Percentiles rank a stretch among this genome's conserved stretches.
These are phyloP conservation scores for Rhytidiadelphus loreus DNA, from an alignment of 225 moss, liverwort and hornwort species.

Conservation along the genomic window DNA sequence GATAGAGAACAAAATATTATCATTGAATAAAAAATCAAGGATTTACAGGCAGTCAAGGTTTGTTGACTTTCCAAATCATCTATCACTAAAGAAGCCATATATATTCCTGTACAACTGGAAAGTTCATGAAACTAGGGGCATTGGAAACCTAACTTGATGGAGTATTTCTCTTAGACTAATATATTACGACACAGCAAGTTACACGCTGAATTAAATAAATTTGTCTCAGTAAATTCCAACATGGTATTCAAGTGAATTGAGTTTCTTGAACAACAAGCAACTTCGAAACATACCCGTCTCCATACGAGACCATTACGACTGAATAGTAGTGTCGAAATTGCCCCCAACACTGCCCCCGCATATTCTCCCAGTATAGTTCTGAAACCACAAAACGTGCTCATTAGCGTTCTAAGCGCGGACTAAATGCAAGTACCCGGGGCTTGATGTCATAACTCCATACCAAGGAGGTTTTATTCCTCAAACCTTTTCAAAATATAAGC, in stretches of 20 bases:
- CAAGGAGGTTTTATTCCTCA: not conserved
- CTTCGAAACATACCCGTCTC: conserved; percentile 49
- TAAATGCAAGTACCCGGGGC: not conserved
- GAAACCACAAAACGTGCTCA: conserved; percentile 6
- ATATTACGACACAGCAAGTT: not conserved
- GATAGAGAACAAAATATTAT: no score
- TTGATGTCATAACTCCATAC: not conserved
- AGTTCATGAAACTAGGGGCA: not conserved
- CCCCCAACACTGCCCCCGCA: conserved; percentile 86
- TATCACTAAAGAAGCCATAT: no score
- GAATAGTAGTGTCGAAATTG: conserved; percentile 78
- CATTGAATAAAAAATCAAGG: not conserved
- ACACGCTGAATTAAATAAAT: not conserved
- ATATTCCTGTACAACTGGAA: not conserved
- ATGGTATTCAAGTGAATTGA: not conserved
- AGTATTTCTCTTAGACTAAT: not conserved
- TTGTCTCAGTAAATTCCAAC: not conserved
- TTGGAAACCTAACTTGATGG: not conserved
- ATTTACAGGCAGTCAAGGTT: not conserved
- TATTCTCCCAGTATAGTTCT: conserved; percentile 90
- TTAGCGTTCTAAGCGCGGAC: not conserved
- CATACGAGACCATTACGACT: conserved; percentile 59
- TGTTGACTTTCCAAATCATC: not conserved
- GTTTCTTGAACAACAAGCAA: not conserved
- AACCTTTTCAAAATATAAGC: not conserved